A percentile compares a stretch with the other conserved stretches of the same genome.
phyloP scores from a whole-genome alignment of 2,329 filamentous ascomycete species.

The Nannizziopsis arthrosporioides region DNA sequence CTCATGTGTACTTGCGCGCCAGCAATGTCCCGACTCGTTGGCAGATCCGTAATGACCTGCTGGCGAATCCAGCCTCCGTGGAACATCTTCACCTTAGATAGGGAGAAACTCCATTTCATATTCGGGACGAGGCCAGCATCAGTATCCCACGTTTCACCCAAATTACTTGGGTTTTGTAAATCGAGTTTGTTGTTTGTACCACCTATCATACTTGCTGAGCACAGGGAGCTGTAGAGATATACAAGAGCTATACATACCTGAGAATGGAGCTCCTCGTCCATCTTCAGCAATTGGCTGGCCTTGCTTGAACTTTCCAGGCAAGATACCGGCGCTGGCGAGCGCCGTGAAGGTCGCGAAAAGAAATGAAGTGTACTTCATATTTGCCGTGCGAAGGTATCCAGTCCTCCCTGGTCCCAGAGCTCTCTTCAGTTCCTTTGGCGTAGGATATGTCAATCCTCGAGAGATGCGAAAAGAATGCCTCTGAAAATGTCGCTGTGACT shows the following conservation, averaged over 20 bases:
- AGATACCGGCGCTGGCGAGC: conserved; percentile 6
- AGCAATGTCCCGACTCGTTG: conserved; percentile 53
- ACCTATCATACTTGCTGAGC: conserved; percentile 32
- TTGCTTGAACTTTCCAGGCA: conserved; percentile 30
- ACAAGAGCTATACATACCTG: conserved; percentile 36
- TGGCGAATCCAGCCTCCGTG: conserved; percentile 56
- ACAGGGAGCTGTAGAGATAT: background rate
- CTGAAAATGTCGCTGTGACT: background rate
- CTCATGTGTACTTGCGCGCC: conserved; percentile 57
- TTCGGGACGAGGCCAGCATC: conserved; percentile 55
- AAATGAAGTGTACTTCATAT: conserved; percentile 11
- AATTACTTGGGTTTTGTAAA: conserved; percentile 51
- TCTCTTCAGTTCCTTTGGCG: background rate
- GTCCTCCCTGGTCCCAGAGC: background rate
- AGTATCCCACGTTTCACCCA: conserved; percentile 47
- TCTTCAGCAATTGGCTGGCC: conserved; percentile 45
- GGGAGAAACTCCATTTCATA: conserved; percentile 58
- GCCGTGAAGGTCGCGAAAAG: conserved; percentile 8
- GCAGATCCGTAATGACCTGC: conserved; percentile 56
- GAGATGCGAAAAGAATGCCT: conserved; percentile 1
- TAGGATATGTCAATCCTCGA: conserved; percentile 8
- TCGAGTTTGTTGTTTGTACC: conserved; percentile 53
- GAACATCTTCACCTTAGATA: conserved; percentile 52
- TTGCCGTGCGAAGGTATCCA: background rate
- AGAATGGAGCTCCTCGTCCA: conserved; percentile 48